These are phyloP conservation scores for Candida pseudofarinosa DNA, from an alignment of 805 yeast species.

Conservation along the genomic window DNA sequence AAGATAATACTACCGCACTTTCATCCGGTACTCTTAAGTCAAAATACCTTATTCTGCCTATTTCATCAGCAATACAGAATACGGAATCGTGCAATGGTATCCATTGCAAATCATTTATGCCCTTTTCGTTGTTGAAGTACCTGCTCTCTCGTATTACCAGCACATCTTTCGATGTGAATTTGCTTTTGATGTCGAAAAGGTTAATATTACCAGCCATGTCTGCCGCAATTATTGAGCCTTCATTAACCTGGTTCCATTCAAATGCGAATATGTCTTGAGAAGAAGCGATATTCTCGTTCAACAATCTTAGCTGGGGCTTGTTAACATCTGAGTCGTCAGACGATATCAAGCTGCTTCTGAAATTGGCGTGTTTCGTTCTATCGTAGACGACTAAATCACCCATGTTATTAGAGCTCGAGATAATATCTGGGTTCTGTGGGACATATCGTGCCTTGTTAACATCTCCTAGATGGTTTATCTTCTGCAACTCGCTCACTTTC, in stretches of 20 bases:
- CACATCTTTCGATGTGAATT: constrained; percentile 18
- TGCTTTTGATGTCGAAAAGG: constrained; percentile 61
- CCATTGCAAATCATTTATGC: constrained; percentile 75
- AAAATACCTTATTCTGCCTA: constrained; percentile 43
- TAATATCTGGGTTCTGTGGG: constrained; percentile 84
- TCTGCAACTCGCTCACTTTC: constrained; percentile 43
- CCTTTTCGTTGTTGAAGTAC: constrained; percentile 28
- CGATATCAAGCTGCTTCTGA: constrained; percentile 19
- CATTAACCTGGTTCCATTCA: constrained; percentile 65
- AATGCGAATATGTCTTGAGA: constrained; percentile 64
- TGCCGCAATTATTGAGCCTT: constrained; percentile 59
- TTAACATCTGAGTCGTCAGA: constrained; percentile 22
- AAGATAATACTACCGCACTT: constrained; percentile 6
- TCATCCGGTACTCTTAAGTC: constrained; percentile 44
- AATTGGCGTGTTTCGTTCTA: constrained; percentile 67
- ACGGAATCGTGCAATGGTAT: constrained; percentile 55
- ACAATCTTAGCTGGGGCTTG: constrained; percentile 51
- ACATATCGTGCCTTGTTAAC: constrained; percentile 68
- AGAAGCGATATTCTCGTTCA: constrained; percentile 19
- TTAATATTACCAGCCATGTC: constrained; percentile 61
- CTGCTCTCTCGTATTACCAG: constrained; percentile 10
- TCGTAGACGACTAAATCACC: constrained; percentile 72
- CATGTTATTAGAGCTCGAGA: constrained; percentile 63
- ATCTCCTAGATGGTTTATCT: constrained; percentile 65
- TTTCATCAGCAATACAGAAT: constrained; percentile 68